A percentile compares a stretch with the other conserved stretches of the same genome.
Conservation (phyloP, 2,329 filamentous ascomycete genomes). For the Colletotrichum scovillei region DNA sequence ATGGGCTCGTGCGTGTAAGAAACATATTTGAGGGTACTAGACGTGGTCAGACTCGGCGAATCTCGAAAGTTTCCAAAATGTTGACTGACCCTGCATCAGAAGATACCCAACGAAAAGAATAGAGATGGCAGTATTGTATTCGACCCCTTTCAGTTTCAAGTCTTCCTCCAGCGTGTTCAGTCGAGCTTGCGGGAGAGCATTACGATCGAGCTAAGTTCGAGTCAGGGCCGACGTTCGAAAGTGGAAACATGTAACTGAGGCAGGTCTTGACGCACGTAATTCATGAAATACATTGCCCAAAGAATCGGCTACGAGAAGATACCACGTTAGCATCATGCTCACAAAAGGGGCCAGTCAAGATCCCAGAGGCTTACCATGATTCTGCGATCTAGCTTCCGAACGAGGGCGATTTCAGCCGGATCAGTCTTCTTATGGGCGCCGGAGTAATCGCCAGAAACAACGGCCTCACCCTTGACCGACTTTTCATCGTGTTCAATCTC, state of each 20-base stretch:
- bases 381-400: slow-evolving; percentile 39
- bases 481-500: slow-evolving; percentile 28
- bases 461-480: slow-evolving; percentile 11
- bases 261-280: slow-evolving; percentile 18
- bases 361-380: slow-evolving; percentile 38
- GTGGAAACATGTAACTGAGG: no score
- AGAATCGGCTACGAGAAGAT: slow-evolving; percentile 36
- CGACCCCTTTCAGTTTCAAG: slow-evolving; percentile 35
- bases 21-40: slow-evolving; percentile 54
- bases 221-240: background rate
- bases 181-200: slow-evolving; percentile 38
- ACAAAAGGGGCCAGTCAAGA: no score
- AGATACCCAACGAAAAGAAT: slow-evolving; percentile 46
- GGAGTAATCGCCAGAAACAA: slow-evolving; percentile 22
- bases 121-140: slow-evolving; percentile 39
- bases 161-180: slow-evolving; percentile 38
- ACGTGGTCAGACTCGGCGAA: slow-evolving; percentile 2
- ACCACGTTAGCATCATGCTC: background rate
- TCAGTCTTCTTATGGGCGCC: slow-evolving; percentile 41
- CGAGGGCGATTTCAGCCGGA: slow-evolving; percentile 40
- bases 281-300: slow-evolving; percentile 40
- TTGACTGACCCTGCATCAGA: slow-evolving; percentile 46
- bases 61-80: no score
- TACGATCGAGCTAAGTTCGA: slow-evolving; percentile 35
- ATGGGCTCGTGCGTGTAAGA: slow-evolving; percentile 52